Conservation (phyloP, 306 rosid genomes). For the Vigna nakashimae region DNA sequence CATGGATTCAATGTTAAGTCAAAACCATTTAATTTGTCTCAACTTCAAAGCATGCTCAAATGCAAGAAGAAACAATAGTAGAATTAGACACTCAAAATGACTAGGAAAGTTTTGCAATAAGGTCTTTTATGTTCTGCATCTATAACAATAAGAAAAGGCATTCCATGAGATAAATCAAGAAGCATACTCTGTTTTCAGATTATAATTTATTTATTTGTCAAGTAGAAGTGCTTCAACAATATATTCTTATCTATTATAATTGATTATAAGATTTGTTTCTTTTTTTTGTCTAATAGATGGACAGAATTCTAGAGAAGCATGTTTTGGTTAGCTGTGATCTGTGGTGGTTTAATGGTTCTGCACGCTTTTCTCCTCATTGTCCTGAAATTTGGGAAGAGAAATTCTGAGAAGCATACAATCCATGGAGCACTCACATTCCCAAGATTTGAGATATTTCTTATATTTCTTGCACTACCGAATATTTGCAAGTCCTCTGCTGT, state of each 20-base stretch:
- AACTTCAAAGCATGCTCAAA: no score
- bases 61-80: no score
- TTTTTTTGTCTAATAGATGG: conserved; percentile 64
- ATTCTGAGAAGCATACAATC: conserved; percentile 53
- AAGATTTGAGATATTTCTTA: conserved; percentile 83
- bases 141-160: conserved; percentile 6
- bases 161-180: conserved; percentile 13
- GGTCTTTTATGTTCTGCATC: neutral
- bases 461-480: conserved; percentile 79
- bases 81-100: no score
- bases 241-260: neutral
- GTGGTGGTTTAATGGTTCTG: conserved; percentile 68
- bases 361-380: conserved; percentile 68
- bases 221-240: conserved; percentile 9
- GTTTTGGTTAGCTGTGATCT: conserved; percentile 84
- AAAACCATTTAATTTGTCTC: no score
- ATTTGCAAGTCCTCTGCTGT: conserved; percentile 72
- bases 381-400: conserved; percentile 72
- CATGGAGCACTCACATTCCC: conserved; percentile 88
- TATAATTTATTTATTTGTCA: conserved; percentile 8
- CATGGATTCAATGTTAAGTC: no score
- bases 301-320: conserved; percentile 71
- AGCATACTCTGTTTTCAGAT: neutral
- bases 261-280: neutral
- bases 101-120: no score